A percentile compares a stretch with the other conserved stretches of the same genome.
These are phyloP conservation scores for Suhomyces tanzawaensis DNA, from an alignment of 805 yeast species.

Conservation along the genomic window DNA sequence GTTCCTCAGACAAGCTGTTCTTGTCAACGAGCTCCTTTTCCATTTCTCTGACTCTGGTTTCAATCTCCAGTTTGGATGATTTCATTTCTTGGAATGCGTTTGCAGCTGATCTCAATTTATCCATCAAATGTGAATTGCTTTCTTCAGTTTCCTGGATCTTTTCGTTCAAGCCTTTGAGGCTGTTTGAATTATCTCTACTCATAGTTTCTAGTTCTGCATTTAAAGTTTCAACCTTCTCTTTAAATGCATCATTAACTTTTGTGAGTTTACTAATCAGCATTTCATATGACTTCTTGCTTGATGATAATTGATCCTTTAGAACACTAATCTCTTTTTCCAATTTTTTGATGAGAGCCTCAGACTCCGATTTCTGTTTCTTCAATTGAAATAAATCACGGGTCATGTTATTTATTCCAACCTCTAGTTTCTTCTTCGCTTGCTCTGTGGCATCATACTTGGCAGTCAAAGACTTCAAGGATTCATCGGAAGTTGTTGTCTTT, in stretches of 20 bases:
- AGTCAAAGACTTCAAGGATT: slow-evolving; percentile 26
- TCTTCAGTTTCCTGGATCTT: slow-evolving; percentile 29
- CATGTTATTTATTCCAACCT: slow-evolving; percentile 88
- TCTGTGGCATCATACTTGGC: slow-evolving; percentile 31
- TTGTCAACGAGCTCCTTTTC: neutral
- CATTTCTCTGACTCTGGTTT: slow-evolving; percentile 2
- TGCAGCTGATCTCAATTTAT: slow-evolving; percentile 41
- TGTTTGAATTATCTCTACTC: slow-evolving; percentile 11
- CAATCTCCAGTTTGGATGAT: slow-evolving; percentile 12
- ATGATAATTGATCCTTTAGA: slow-evolving; percentile 32
- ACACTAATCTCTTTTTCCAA: slow-evolving; percentile 42
- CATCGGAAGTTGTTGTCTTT: slow-evolving; percentile 22
- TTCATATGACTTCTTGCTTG: slow-evolving; percentile 22
- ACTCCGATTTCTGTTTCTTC: slow-evolving; percentile 54
- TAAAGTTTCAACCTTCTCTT: slow-evolving; percentile 20
- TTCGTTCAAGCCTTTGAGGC: slow-evolving; percentile 18
- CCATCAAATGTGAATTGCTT: slow-evolving; percentile 36
- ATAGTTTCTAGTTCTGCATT: slow-evolving; percentile 15
- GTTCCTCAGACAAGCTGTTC: neutral
- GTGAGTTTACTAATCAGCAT: slow-evolving; percentile 18
- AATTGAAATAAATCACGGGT: slow-evolving; percentile 73
- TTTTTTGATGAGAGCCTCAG: slow-evolving; percentile 41
- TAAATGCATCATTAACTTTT: slow-evolving; percentile 23
- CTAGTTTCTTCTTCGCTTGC: slow-evolving; percentile 60
- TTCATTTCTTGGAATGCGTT: slow-evolving; percentile 32